A percentile compares a stretch with the other conserved stretches of the same genome.
phyloP scores from a whole-genome alignment of 2,329 filamentous ascomycete species.

The Monosporascus cannonballus region DNA sequence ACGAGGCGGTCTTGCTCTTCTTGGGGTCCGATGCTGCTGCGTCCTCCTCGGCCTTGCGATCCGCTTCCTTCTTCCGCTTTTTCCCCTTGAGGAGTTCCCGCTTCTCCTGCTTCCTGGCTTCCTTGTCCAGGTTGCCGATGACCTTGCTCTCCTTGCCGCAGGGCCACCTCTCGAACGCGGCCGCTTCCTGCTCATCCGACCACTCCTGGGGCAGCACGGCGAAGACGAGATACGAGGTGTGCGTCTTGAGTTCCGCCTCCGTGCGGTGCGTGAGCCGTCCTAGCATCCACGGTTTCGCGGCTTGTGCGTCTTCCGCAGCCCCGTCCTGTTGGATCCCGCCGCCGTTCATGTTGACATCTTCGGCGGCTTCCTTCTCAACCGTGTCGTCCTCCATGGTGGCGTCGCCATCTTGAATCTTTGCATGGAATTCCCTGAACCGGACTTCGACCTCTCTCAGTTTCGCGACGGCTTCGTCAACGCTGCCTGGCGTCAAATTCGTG shows the following conservation, averaged over 20 bases:
- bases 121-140: constrained; percentile 48
- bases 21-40: constrained; percentile 11
- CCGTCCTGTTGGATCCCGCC: constrained; percentile 17
- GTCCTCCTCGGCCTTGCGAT: constrained; percentile 13
- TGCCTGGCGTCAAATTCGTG: constrained; percentile 62
- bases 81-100: constrained; percentile 43
- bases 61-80: constrained; percentile 33
- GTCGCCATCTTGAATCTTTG: constrained; percentile 22
- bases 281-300: constrained; percentile 60
- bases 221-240: constrained; percentile 96
- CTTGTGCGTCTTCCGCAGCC: constrained; percentile 14
- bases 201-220: constrained; percentile 83
- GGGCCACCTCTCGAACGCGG: constrained; percentile 58
- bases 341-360: constrained; percentile 25
- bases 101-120: constrained; percentile 50
- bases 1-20: constrained; percentile 15
- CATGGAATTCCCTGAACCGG: constrained; percentile 60
- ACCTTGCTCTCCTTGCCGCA: constrained; percentile 47
- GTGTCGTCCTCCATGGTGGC: constrained; percentile 16
- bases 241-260: constrained; percentile 86
- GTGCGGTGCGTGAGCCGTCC: constrained; percentile 74
- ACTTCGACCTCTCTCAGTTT: constrained; percentile 69
- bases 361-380: constrained; percentile 21
- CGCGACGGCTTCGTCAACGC: constrained; percentile 72
- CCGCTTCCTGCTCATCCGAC: constrained; percentile 74